Evolutionary conservation across 805 yeast species (phyloP), one percentile per base, ranked within the genome.

Genomic region (Yamadazyma takamatsuzukensis): DNA sequence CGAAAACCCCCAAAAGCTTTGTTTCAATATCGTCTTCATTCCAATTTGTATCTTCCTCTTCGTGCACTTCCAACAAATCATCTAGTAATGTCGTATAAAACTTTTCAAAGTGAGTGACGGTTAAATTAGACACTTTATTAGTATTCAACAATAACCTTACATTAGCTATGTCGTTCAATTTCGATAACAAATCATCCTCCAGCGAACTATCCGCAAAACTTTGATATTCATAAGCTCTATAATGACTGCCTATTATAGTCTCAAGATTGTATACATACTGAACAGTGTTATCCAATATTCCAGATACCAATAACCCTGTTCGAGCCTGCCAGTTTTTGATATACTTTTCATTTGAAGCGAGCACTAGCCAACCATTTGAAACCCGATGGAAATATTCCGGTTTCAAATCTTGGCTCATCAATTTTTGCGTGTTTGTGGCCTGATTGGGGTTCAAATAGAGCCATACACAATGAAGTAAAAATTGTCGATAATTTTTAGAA

Each of bases 161-260:
- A 11, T 21, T 21, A 9, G 11, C 10, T 11, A 21, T 21, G 10
- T 21, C 11, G 11, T 21, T 11, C 22, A 21, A 21, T 8, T 21
- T 21, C 11, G 22, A 21, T 8, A 9, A 9, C 22, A 21, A 9
- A 21, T 21, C 11, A 11, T 9, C 22, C 10, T 21, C 11, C n/a
- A n/a, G n/a, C n/a, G n/a, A n/a, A n/a, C 21, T 19, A 8, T 19
- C 21, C 7, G 11, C 10, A 19, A 11, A 19, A 19, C 10, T 19
- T 8, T 10, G 21, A 11, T 19, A 19, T 19, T 10, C 10, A 19
- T 8, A 11, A 7, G 13, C 19, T 10, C 24, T 17, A 12, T 29
- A n/a, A 24, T 36, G 32, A 10, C 34, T 32, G n/a, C 16, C 29
- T 5, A 35, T 35, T 5, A 31, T 35, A 16, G 27, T 18, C 3